Evolutionary conservation across 1,284 basidiomycete species (phyloP), one percentile per base, ranked within the genome.

Genomic region (Rhodotorula sp.): DNA sequence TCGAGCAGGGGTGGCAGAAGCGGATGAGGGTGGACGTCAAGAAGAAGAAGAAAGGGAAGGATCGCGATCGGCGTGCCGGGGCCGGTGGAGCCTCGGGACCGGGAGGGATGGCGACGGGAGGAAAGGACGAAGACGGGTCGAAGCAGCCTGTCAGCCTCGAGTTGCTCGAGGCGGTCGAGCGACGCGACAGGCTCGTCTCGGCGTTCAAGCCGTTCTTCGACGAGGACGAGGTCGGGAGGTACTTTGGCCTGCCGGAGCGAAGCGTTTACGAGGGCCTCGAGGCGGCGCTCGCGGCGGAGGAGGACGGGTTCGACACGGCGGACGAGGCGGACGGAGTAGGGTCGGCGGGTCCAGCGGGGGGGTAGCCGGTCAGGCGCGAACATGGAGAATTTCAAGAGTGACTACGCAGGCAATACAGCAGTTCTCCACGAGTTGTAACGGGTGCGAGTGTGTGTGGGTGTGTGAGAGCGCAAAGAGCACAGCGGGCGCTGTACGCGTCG

Each of bases 191-290:
- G 72, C 92, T 90, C 88, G 87, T 91, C 20, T 85, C 89, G 59
- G 82, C 81, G 27, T 86, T 94, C 20, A 86, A 90, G 59, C 79
- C 81, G 27, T 82, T 88, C 70, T 87, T 92, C 78, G 87, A 85
- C 79, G 88, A 86, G 81, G 87, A 90, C 80, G 83, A 87, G 76
- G 79, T 80, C 64, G 87, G 91, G 69, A 80, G 87, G 68, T 86
- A 91, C 76, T 88, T 85, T 79, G 90, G 90, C 15, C 81, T 93
- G 34, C 91, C 92, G 2, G 80, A 81, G 78, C 82, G 82, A 80
- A 93, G 89, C 79, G 81, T 93, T 4, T 94, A 85, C 78, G 84
- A 85, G 66, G 91, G 88, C 20, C 80, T 92, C 57, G 87, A 88
- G 72, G 84, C 83, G 76, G 80, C 83, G 76, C 59, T 61, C 29